Base-by-base conservation (phyloP, 768 basidiomycete species). In the Chlorophyllum brunneum region DNA sequence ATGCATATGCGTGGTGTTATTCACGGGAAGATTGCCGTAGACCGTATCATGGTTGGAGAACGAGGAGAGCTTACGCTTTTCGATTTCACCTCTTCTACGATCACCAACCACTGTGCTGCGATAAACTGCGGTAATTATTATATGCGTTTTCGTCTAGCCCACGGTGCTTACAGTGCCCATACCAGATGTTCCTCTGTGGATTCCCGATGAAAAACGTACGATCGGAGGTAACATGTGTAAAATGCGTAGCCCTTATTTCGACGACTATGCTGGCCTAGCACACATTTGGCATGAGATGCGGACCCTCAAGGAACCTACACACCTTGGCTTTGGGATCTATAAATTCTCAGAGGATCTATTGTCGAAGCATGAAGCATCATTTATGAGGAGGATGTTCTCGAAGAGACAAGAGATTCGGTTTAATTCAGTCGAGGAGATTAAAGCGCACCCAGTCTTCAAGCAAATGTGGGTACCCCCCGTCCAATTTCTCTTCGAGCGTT, bases 251-350 rank as follows among this genome's bases (percentile, higher is more conserved):
- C 13, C 11, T 15, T 48, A 48, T 26, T 48, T 23, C 20, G n/a
- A 7, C 9, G 46, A 48, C 26, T 48, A 48, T 18, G 46, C 33
- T 22, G 34, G 18, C 11, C 5, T 48, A 9, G 45, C 16, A n/a
- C 22, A 34, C 23, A 16, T 48, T 26, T 48, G 46, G 46, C 34
- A 48, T 23, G 20, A 48, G 34, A 48, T 48, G 46, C 46, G 46
- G 20, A 48, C 46, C 8, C 15, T 6, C 13, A 23, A 24, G 1
- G 34, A n/a, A 22, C 31, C 46, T 26, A 20, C 23, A 33, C 13
- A 23, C 20, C 5, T 11, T 37, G 24, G 23, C 10, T 29, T 22
- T 23, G 33, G 24, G n/a, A 24, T 23, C 16, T 37, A 26, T 13
- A 26, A 18, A 18, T 31, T 26, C 9, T 24, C 20, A 5, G 46